Evolutionary conservation across 495 filamentous ascomycete species (phyloP).

Genomic region (Tuber umbilicatum): DNA sequence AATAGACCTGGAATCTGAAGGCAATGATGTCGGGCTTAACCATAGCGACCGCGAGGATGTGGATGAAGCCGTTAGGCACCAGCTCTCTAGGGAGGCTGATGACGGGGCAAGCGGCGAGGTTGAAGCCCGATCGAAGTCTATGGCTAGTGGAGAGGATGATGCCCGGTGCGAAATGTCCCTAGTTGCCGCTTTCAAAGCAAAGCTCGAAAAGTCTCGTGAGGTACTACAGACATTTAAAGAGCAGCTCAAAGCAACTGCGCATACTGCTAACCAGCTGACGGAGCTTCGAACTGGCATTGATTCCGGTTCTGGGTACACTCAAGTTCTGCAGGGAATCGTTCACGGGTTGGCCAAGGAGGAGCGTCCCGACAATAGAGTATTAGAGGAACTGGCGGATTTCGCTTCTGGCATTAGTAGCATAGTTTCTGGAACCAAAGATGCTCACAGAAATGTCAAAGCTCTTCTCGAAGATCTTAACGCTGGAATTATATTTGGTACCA

Average conservation of each 20-base stretch:
- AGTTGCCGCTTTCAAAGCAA: background rate
- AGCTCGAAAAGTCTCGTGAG: background rate
- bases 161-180: background rate
- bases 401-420: background rate
- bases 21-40: background rate
- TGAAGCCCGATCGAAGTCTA: background rate
- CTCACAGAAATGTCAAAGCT: background rate
- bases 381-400: background rate
- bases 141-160: background rate
- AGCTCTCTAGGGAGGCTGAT: background rate
- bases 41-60: background rate
- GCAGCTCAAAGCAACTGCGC: background rate
- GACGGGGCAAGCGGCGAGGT: background rate
- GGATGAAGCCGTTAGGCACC: background rate
- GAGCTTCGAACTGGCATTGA: background rate
- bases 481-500: background rate
- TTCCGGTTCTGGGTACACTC: background rate
- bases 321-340: background rate
- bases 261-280: background rate
- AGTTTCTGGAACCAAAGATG: background rate
- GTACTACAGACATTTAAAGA: background rate
- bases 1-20: background rate
- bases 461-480: background rate
- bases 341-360: background rate
- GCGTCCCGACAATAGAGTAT: background rate